Base-by-base conservation (phyloP, 1,284 basidiomycete species). In the Microbotryum scabiosae region DNA sequence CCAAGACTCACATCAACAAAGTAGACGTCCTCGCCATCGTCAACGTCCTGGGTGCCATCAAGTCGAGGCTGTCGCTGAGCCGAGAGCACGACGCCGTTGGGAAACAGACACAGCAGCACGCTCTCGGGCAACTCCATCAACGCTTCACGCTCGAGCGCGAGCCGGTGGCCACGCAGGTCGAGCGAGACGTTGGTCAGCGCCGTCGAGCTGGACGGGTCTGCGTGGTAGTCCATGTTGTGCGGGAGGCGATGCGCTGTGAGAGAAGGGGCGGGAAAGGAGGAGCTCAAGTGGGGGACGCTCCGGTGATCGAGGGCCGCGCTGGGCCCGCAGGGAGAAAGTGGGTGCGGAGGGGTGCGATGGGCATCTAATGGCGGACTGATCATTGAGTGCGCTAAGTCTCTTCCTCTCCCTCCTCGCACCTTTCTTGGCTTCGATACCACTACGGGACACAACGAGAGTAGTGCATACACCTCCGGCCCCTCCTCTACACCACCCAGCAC, bases 101-200 rank as follows among this genome's bases (percentile, higher is more conserved):
- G 94, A 74, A 98, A 98, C 59, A 98, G 81, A 75, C 94, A 97
- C 53, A 99, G 81, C 61, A 99, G 79, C 51, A 99, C 90, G 28
- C 88, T 92, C 82, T 99, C 94, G 9, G 94, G 94, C 36, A 99
- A 80, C 75, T 94, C 92, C 92, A 98, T 97, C 75, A 99, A 87
- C 36, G 89, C 92, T 78, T 97, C 94, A 70, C 96, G 83, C 78
- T 98, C 96, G 60, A 99, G 91, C 61, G 88, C 86, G 78, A 97
- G 96, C 69, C 91, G 85, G 69, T 80, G 82, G 62, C 92, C 92
- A 66, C 94, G 85, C 54, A 99, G 81, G 77, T 97, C 94, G 70
- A 99, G 85, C 60, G 89, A 84, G 68, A 98, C 70, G 51, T 65
- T 69, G 26, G 59, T 57, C 36, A 12, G 16, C 25, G 53, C 43